Base-by-base conservation (phyloP, 1,284 basidiomycete species). In the Golubevia sp. region DNA sequence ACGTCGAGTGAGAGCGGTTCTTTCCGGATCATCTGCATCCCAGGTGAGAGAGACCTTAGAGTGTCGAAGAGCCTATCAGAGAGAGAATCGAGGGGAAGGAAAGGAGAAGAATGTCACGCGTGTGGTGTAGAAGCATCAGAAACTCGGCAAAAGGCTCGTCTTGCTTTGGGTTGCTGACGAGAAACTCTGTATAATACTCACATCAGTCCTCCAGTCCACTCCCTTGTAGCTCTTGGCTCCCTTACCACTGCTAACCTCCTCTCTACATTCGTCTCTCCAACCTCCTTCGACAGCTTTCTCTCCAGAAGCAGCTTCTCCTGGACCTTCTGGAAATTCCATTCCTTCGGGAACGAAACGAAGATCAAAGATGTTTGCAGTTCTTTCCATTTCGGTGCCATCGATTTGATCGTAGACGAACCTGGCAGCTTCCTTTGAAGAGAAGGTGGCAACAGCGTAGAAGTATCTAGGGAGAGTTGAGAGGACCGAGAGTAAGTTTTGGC, bases 41-140 rank as follows among this genome's bases (percentile, higher is more conserved):
- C 97, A 99, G 7, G 96, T 98, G 25, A 99, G 87, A 79, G 93
- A 96, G 71, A 99, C 96, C 86, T 94, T 95, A 13, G 97, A 99
- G 84, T 99, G 95, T 6, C 97, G 91, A n/a, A 99, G 88, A 5
- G 95, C 95, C 92, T 96, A 70, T n/a, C n/a, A n/a, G n/a, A n/a
- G n/a, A n/a, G n/a, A n/a, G n/a, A n/a, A n/a, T n/a, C n/a, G n/a
- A n/a, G n/a, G n/a, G 2, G 53, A 3, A n/a, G 25, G 13, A 25
- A 13, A 24, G 34, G 1, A 49, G 8, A 24, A 6, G 4, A 49
- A 49, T 23, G 48, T 49, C 48, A 49, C 18, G 48, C 48, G 20
- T 49, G 48, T 18, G 48, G 20, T 23, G 48, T 23, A 49, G 18
- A 23, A 23, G 18, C 48, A 49, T 18, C 18, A 49, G 48, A 49